These are phyloP conservation scores for Spencermartinsiella ligniputridi DNA, from an alignment of 1,139 yeast species.

Conservation along the genomic window DNA sequence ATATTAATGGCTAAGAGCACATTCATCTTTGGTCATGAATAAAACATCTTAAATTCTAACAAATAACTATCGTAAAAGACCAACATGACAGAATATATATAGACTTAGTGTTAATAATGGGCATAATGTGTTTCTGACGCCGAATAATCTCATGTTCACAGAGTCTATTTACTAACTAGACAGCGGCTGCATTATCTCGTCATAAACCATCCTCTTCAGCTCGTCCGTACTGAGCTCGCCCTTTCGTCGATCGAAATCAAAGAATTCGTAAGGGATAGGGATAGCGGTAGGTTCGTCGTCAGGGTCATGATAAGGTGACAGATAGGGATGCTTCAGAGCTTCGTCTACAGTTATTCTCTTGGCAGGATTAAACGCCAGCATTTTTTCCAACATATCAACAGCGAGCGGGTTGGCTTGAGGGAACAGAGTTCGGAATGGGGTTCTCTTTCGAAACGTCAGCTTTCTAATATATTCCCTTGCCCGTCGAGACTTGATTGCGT, in stretches of 20 bases:
- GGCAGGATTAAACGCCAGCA: constrained; percentile 76
- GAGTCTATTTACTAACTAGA: not conserved
- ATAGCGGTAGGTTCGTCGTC: constrained; percentile 76
- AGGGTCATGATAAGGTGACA: constrained; percentile 74
- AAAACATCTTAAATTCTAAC: too few species aligned
- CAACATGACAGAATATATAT: too few species aligned
- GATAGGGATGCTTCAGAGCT: constrained; percentile 79
- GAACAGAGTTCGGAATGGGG: constrained; percentile 51
- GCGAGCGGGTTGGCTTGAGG: constrained; percentile 63
- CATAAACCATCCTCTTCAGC: constrained; percentile 63
- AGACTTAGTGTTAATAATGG: too few species aligned
- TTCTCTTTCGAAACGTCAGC: constrained; percentile 59
- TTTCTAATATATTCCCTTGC: constrained; percentile 83
- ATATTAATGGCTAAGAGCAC: too few species aligned
- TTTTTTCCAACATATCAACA: constrained; percentile 66
- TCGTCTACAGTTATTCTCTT: constrained; percentile 75
- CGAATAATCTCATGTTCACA: too few species aligned
- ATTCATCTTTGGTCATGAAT: too few species aligned
- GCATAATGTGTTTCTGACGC: too few species aligned
- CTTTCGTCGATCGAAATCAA: constrained; percentile 74
- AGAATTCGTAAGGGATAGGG: constrained; percentile 71
- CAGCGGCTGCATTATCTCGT: constrained; percentile 44
- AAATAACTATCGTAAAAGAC: too few species aligned
- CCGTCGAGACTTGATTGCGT: constrained; percentile 71
- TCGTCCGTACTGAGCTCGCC: constrained; percentile 67